Conservation (phyloP, 257 asterid genomes). For the Petrea volubilis region DNA sequence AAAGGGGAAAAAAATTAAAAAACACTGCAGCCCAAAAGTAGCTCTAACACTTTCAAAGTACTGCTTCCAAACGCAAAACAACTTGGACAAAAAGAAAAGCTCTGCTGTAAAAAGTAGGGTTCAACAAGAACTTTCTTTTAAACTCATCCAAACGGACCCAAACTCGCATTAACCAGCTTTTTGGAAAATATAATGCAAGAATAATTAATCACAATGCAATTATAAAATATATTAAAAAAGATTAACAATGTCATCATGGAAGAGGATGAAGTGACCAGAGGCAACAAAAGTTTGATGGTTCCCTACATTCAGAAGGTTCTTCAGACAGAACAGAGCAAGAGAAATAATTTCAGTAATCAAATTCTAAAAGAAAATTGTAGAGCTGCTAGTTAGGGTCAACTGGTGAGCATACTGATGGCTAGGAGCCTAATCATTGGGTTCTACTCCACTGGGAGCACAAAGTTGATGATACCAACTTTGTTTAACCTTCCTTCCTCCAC, state of each 20-base stretch:
- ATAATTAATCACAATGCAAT: background rate
- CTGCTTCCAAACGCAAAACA: no score
- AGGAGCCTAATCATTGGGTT: background rate
- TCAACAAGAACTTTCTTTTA: no score
- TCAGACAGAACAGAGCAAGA: background rate
- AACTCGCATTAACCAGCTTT: slow-evolving; percentile 8
- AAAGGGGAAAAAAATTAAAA: no score
- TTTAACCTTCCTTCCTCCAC: background rate
- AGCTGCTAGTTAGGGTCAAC: background rate
- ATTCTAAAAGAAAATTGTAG: background rate
- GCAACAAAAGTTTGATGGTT: background rate
- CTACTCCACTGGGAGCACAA: background rate
- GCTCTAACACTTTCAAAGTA: no score
- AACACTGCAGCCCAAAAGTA: no score
- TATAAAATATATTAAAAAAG: background rate
- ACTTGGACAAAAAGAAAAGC: no score
- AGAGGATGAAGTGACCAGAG: background rate
- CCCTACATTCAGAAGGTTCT: background rate
- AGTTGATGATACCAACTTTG: background rate
- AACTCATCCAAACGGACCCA: no score
- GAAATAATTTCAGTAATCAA: background rate
- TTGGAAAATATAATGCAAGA: background rate
- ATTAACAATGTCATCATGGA: background rate
- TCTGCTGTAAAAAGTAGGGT: no score
- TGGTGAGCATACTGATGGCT: background rate